Base-by-base conservation (phyloP, 306 rosid species). In the Corylus americana region DNA sequence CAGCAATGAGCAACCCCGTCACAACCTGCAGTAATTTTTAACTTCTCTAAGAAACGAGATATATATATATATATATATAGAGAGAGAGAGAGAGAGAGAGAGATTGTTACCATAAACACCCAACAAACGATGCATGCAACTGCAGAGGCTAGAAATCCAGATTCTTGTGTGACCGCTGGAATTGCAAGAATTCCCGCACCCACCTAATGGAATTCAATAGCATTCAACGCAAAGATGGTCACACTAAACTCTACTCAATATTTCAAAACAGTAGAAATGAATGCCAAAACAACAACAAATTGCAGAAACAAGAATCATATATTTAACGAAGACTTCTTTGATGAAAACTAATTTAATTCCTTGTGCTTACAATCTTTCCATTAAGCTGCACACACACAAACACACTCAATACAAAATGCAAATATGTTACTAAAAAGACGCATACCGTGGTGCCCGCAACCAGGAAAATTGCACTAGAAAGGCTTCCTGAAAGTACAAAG, bases 181-280 rank as follows among this genome's bases (percentile, higher is more conserved):
- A 92, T 81, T 79, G 96, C 96, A 79, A 92, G 96, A 81, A 92
- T 90, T 64, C 92, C 96, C 18, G 92, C 97, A 78, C 92, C 96
- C 71, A 92, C 91, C 97, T 90, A 81, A 8, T 62, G 68, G 74
- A 11, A 71, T 79, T 87, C 76, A 45, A 20, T 54, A 35, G 73
- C 86, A 73, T 78, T 75, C 25, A 77, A 78, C 74, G 27, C 47
- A 37, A 81, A 44, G 7, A 47, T 45, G 54, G 18, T 29, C n/a
- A 58, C 7, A 68, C 5, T 71, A 11, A 57, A 76, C 61, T 77
- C 76, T 42, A 57, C 55, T 70, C 49, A 27, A 27, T 29, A 16
- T 72, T 16, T 14, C 13, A 1, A 45, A 18, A 10, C 16, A 25
- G 20, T 16, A 47, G 10, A 74, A 69, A 13, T 22, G 14, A 70